A percentile compares a stretch with the other conserved stretches of the same genome.
phyloP scores from a whole-genome alignment of 2,329 filamentous ascomycete genomes.

The Calonectria pseudoturangicola region DNA sequence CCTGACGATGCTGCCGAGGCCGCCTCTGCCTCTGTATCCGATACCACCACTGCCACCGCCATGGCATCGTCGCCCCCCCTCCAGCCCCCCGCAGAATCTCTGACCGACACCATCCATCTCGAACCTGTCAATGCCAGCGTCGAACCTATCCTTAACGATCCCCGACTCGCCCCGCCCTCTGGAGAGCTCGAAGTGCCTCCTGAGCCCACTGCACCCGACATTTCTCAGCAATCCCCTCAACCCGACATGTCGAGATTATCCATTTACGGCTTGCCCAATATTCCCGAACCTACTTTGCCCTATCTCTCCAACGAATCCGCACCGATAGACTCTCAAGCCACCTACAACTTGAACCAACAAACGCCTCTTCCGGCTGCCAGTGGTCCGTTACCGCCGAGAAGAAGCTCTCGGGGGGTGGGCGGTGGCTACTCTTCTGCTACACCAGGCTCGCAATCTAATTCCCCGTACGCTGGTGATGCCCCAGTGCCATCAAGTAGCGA shows the following conservation, averaged over 20 bases:
- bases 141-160: slow-evolving; percentile 49
- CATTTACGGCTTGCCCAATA: slow-evolving; percentile 71
- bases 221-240: slow-evolving; percentile 45
- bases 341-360: slow-evolving; percentile 78
- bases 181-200: slow-evolving; percentile 43
- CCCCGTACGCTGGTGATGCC: slow-evolving; percentile 63
- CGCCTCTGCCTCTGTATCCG: slow-evolving; percentile 52
- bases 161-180: slow-evolving; percentile 45
- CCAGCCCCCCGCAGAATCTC: slow-evolving; percentile 43
- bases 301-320: slow-evolving; percentile 79
- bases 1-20: slow-evolving; percentile 82
- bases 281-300: slow-evolving; percentile 74
- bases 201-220: slow-evolving; percentile 41
- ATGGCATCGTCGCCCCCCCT: slow-evolving; percentile 44
- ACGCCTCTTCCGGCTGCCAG: slow-evolving; percentile 68
- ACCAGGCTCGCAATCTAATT: slow-evolving; percentile 49
- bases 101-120: slow-evolving; percentile 49
- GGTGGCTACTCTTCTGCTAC: slow-evolving; percentile 69
- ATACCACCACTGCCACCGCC: slow-evolving; percentile 48
- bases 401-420: slow-evolving; percentile 83
- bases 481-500: slow-evolving; percentile 79
- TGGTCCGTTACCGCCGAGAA: slow-evolving; percentile 82
- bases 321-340: slow-evolving; percentile 75
- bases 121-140: slow-evolving; percentile 50
- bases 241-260: slow-evolving; percentile 64